Evolutionary conservation across 2,329 filamentous ascomycete species (phyloP).

Genomic region (Phyllosticta citrichinensis): DNA sequence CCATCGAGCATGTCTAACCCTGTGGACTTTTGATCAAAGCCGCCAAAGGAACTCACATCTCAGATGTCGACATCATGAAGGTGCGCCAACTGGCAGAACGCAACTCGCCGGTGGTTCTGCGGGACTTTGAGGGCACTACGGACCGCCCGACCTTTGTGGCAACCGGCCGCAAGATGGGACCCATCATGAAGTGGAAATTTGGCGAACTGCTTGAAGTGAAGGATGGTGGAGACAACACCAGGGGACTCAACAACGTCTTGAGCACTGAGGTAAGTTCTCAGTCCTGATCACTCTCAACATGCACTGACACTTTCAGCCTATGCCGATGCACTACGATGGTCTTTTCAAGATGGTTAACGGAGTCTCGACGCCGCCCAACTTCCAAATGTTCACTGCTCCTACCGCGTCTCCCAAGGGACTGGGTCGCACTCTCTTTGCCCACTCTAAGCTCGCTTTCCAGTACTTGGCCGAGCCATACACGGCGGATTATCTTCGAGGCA

Average conservation of each 20-base stretch:
- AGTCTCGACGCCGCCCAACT: conserved; percentile 21
- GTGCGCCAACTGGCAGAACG: conserved; percentile 37
- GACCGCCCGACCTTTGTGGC: conserved; percentile 37
- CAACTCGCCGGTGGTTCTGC: conserved; percentile 45
- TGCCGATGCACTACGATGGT: conserved; percentile 51
- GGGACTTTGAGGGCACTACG: conserved; percentile 41
- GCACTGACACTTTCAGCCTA: conserved; percentile 24
- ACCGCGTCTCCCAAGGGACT: conserved; percentile 40
- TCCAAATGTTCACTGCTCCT: conserved; percentile 44
- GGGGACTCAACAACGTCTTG: conserved; percentile 43
- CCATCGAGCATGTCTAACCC: conserved; percentile 19
- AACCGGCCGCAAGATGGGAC: conserved; percentile 40
- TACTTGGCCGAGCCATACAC: conserved; percentile 33
- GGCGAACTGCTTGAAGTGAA: conserved; percentile 52
- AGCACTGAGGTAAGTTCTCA: conserved; percentile 25
- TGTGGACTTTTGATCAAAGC: conserved; percentile 16
- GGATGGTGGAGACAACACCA: conserved; percentile 41
- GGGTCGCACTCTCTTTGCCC: conserved; percentile 46
- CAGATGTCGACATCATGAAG: conserved; percentile 36
- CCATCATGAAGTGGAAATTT: conserved; percentile 43
- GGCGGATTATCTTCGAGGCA: conserved; percentile 26
- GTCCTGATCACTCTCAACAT: conserved; percentile 22
- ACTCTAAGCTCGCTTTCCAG: conserved; percentile 41
- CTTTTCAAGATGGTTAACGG: conserved; percentile 43
- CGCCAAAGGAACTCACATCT: conserved; percentile 24